Evolutionary conservation across 805 yeast genomes (phyloP).

Genomic region (Metschnikowia colocasiae): DNA sequence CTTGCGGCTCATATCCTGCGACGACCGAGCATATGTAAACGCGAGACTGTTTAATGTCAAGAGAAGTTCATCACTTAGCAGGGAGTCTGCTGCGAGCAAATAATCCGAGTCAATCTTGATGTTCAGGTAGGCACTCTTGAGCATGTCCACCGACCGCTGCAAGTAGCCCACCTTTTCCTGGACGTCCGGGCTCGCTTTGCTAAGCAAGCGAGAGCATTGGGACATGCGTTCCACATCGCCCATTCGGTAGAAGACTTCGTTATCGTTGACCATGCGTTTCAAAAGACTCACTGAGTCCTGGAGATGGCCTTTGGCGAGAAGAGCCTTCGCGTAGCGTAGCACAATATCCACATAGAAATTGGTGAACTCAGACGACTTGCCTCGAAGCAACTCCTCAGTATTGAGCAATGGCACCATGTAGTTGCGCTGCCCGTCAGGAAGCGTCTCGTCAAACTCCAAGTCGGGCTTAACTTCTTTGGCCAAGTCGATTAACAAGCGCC

Average conservation of each 20-base stretch:
- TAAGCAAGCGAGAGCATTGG: slow-evolving; percentile 36
- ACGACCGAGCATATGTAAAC: slow-evolving; percentile 22
- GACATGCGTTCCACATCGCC: slow-evolving; percentile 42
- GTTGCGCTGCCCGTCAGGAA: slow-evolving; percentile 19
- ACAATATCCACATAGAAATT: slow-evolving; percentile 43
- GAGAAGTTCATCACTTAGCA: slow-evolving; percentile 37
- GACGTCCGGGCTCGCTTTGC: slow-evolving; percentile 22
- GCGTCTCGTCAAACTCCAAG: slow-evolving; percentile 25
- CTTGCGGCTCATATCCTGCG: slow-evolving; percentile 5
- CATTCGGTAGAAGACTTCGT: slow-evolving; percentile 32
- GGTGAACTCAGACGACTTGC: slow-evolving; percentile 31
- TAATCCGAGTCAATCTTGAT: slow-evolving; percentile 24
- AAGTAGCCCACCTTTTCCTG: slow-evolving; percentile 26
- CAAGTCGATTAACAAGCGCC: slow-evolving; percentile 34
- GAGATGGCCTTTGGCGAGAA: slow-evolving; percentile 39
- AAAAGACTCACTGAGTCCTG: slow-evolving; percentile 29
- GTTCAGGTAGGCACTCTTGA: slow-evolving; percentile 26
- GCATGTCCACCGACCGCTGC: slow-evolving; percentile 32
- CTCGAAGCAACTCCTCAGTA: slow-evolving; percentile 26
- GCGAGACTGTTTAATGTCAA: slow-evolving; percentile 34
- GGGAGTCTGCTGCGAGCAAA: slow-evolving; percentile 25
- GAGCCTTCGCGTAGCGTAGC: slow-evolving; percentile 37
- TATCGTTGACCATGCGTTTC: slow-evolving; percentile 30
- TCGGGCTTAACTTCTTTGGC: slow-evolving; percentile 27
- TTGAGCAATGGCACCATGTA: slow-evolving; percentile 35